These are phyloP conservation scores for Naganishia vaughanmartiniae DNA, from an alignment of 768 basidiomycete species.

Conservation along the genomic window DNA sequence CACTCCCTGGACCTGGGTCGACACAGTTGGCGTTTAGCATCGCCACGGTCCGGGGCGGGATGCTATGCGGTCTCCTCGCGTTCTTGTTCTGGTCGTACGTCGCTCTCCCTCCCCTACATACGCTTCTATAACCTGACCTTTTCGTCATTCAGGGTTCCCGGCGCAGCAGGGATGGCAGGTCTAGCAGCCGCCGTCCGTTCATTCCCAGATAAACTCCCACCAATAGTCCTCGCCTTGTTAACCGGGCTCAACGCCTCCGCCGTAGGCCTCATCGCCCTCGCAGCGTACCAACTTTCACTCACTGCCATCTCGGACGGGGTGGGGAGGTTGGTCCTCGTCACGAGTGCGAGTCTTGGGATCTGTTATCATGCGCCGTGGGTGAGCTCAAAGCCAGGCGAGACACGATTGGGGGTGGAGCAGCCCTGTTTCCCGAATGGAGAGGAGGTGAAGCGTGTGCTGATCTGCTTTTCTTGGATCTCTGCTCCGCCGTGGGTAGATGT, in stretches of 20 bases:
- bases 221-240: constrained; percentile 58
- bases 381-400: too few relatives aligned
- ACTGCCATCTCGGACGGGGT: constrained; percentile 57
- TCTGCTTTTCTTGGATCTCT: not conserved
- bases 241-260: constrained; percentile 61
- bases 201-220: constrained; percentile 56
- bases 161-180: constrained; percentile 57
- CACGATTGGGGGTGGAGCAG: too few relatives aligned
- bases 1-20: constrained; percentile 58
- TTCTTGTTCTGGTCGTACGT: constrained; percentile 55
- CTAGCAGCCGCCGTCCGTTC: constrained; percentile 56
- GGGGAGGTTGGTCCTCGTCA: constrained; percentile 55
- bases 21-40: constrained; percentile 59
- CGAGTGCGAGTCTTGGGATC: constrained; percentile 57
- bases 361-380: constrained; percentile 60
- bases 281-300: constrained; percentile 57
- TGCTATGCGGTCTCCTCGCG: constrained; percentile 54
- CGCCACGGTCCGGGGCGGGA: constrained; percentile 55
- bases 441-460: too few relatives aligned
- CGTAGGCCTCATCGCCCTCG: constrained; percentile 60
- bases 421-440: too few relatives aligned
- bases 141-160: constrained; percentile 51
- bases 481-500: constrained; percentile 36
- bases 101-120: not conserved
- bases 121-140: not conserved